phyloP scores from a whole-genome alignment of 768 basidiomycete genomes.

The Panellus pusillus region DNA sequence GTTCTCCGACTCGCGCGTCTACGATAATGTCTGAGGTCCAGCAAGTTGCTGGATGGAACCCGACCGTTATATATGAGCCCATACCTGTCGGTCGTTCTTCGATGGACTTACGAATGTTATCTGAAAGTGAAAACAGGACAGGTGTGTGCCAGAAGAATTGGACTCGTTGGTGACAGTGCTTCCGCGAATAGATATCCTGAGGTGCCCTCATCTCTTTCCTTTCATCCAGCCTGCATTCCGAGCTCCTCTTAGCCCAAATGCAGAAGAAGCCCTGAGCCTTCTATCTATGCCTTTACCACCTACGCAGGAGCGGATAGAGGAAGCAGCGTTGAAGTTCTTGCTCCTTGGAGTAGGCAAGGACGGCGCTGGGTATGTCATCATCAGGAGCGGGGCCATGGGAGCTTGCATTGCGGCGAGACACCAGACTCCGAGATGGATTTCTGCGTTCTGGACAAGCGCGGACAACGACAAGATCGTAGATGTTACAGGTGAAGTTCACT shows the following conservation, averaged over 20 bases:
- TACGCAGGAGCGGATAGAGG: slow-evolving; percentile 56
- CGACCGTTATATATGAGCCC: slow-evolving; percentile 78
- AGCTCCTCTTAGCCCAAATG: slow-evolving; percentile 65
- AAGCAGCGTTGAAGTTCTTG: slow-evolving; percentile 64
- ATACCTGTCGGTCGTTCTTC: slow-evolving; percentile 61
- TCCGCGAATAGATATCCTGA: slow-evolving; percentile 63
- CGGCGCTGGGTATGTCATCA: slow-evolving; percentile 61
- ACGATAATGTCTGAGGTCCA: slow-evolving; percentile 66
- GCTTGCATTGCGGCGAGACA: slow-evolving; percentile 57
- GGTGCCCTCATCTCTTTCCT: slow-evolving; percentile 37
- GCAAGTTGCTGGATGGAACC: slow-evolving; percentile 56
- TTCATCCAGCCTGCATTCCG: neutral
- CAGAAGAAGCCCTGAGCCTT: slow-evolving; percentile 74
- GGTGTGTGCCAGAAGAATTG: slow-evolving; percentile 79
- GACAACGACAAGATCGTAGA: slow-evolving; percentile 61
- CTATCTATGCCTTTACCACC: slow-evolving; percentile 55
- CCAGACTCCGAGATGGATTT: slow-evolving; percentile 58
- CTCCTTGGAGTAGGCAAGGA: slow-evolving; percentile 54
- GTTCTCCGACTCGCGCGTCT: slow-evolving; percentile 72
- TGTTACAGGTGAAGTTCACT: slow-evolving; percentile 64
- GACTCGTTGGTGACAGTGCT: slow-evolving; percentile 63
- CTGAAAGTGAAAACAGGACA: slow-evolving; percentile 45
- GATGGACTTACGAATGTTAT: neutral
- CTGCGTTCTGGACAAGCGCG: slow-evolving; percentile 67
- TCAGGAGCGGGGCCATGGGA: slow-evolving; percentile 73